These are phyloP conservation scores for Pestalotiopsis sp. DNA, from an alignment of 2,329 filamentous ascomycete genomes.

Conservation along the genomic window DNA sequence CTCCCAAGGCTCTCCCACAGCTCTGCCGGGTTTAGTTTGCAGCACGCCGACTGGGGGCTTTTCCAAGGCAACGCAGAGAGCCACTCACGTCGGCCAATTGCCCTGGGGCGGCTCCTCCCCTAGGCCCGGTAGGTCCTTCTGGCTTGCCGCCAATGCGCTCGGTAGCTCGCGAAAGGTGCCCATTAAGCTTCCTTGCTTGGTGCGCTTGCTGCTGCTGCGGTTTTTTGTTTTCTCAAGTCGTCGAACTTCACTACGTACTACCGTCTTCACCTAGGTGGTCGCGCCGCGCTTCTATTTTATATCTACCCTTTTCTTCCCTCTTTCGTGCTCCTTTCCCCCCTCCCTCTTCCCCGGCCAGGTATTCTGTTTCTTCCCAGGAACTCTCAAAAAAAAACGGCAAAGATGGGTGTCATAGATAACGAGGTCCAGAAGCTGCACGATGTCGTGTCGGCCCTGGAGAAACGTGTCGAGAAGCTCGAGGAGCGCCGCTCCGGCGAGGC, in stretches of 20 bases:
- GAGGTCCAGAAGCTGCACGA: constrained; percentile 84
- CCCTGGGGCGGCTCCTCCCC: neutral
- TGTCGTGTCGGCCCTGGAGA: constrained; percentile 81
- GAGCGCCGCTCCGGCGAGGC: constrained; percentile 63
- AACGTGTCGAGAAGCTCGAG: constrained; percentile 85
- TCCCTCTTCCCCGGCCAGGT: constrained; percentile 26
- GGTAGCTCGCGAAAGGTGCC: neutral
- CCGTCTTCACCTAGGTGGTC: constrained; percentile 18
- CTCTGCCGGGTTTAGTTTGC: neutral
- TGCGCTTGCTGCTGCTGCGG: neutral
- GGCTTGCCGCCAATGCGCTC: neutral
- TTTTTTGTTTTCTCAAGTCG: neutral
- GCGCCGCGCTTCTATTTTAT: constrained; percentile 8
- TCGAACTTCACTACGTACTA: neutral
- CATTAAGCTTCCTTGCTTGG: neutral
- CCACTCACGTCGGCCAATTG: neutral
- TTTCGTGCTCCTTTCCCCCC: constrained; percentile 22
- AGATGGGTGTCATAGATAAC: constrained; percentile 88
- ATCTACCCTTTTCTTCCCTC: constrained; percentile 19
- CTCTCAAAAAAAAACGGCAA: constrained; percentile 32
- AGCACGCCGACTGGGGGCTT: neutral
- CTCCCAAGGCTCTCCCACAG: constrained; percentile 13
- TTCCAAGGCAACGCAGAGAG: neutral
- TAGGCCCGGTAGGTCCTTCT: neutral
- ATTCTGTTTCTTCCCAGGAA: constrained; percentile 7